phyloP scores from a whole-genome alignment of 1,139 yeast species.

The Suhomyces bokatorum region DNA sequence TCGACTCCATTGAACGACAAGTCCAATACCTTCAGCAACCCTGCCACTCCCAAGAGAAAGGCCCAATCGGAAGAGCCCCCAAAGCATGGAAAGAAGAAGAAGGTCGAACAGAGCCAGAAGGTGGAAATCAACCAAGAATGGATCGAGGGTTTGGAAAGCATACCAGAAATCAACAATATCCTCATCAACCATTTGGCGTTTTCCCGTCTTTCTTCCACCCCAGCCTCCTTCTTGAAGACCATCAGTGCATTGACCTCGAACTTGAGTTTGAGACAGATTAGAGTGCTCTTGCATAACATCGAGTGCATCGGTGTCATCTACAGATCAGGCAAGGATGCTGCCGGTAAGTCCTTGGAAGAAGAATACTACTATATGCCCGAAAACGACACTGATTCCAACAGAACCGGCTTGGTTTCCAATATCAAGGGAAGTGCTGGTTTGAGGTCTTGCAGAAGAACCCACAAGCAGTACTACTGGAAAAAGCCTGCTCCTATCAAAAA shows the following conservation, averaged over 20 bases:
- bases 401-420: constrained; percentile 69
- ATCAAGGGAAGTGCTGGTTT: constrained; percentile 80
- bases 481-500: constrained; percentile 59
- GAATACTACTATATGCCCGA: constrained; percentile 91
- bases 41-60: constrained; percentile 22
- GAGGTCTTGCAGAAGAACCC: constrained; percentile 88
- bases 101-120: constrained; percentile 15
- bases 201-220: constrained; percentile 84
- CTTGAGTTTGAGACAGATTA: constrained; percentile 48
- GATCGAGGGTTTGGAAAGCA: constrained; percentile 35
- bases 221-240: constrained; percentile 65
- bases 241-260: constrained; percentile 53
- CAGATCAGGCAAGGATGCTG: constrained; percentile 92
- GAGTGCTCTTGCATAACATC: constrained; percentile 50
- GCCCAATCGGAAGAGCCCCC: constrained; percentile 36
- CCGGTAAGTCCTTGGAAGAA: constrained; percentile 90
- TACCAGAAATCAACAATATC: constrained; percentile 59
- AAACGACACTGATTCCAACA: constrained; percentile 67
- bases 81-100: constrained; percentile 16
- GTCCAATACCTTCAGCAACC: constrained; percentile 23
- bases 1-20: constrained; percentile 28
- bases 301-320: constrained; percentile 78
- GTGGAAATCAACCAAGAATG: constrained; percentile 29
- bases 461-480: constrained; percentile 89
- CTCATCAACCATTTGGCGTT: constrained; percentile 85